Evolutionary conservation across 108 stramenopile genomes (phyloP).

Genomic region (Fistulifera solaris): DNA sequence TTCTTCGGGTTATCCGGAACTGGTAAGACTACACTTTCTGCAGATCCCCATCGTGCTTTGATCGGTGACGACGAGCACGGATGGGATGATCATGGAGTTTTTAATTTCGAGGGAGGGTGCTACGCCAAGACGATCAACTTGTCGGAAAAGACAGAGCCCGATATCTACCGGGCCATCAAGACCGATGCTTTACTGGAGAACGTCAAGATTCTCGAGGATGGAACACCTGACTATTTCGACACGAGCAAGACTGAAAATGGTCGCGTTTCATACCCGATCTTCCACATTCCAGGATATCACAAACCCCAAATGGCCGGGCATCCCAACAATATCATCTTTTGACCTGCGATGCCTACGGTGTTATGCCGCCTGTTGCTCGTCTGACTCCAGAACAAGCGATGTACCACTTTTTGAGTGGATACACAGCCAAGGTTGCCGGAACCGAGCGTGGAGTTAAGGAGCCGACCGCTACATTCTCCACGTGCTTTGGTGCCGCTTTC

Average conservation of each 20-base stretch:
- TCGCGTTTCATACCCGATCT: constrained; percentile 92
- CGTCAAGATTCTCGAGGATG: constrained; percentile 61
- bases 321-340: constrained; percentile 93
- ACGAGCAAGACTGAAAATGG: constrained; percentile 94
- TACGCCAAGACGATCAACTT: constrained; percentile 98
- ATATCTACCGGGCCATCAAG: constrained; percentile 93
- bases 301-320: constrained; percentile 91
- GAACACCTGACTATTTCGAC: constrained; percentile 85
- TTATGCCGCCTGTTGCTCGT: constrained; percentile 92
- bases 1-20: constrained; percentile 96
- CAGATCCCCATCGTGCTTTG: constrained; percentile 89
- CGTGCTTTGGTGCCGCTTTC: constrained; percentile 98
- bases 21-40: constrained; percentile 94
- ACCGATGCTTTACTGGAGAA: constrained; percentile 95
- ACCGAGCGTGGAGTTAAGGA: constrained; percentile 96
- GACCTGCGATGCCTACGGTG: constrained; percentile 96
- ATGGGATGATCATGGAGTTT: constrained; percentile 94
- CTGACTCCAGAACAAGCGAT: constrained; percentile 91
- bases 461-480: constrained; percentile 86
- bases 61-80: constrained; percentile 97
- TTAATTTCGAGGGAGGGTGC: constrained; percentile 99
- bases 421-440: constrained; percentile 98
- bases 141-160: constrained; percentile 90
- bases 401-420: constrained; percentile 97
- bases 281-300: constrained; percentile 89